Base-by-base conservation (phyloP, 768 basidiomycete genomes). In the Pleurotus tuoliensis region DNA sequence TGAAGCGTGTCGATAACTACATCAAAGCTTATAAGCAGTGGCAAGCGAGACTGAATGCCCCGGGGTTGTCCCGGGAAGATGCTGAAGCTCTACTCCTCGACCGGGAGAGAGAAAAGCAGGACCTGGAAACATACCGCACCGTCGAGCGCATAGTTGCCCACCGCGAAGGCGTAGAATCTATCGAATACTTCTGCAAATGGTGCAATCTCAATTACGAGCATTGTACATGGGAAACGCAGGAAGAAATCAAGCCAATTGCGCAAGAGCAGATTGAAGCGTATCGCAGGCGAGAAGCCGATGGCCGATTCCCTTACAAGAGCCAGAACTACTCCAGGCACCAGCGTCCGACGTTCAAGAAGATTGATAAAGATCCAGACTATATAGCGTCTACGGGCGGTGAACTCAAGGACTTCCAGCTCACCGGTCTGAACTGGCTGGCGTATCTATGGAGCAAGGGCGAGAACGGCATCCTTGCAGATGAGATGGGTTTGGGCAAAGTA, bases 401-500 rank as follows among this genome's bases (percentile, higher is more conserved):
- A 60, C 79, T 98, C 59, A 99, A 99, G 73, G 97, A 98, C 65
- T 99, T 99, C 76, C 97, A 99, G 75, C 78, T 98, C 40, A 97
- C 94, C 2, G 97, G 97, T 20, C 79, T 99, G 60, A 99, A 99
- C 67, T 99, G 97, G 97, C 80, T 99, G n/a, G 89, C 92, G 3
- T 98, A 96, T 71, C 76, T 95, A 13, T 98, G 97, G 97, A 86
- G 82, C 61, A 86, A 92, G 63, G 92, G 92, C 7, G 90, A 96
- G 64, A 98, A 98, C 67, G 97, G 97, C 16, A 97, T 99, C 58
- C 75, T 99, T 37, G 97, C 97, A 0, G 97, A 99, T 66, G 97
- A 99, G 80, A 99, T 98, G 97, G 97, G 97, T 69, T 88, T 99
- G 22, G 97, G 97, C 54, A 99, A 99, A 84, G 82, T 90, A 60